A percentile compares a stretch with the other conserved stretches of the same genome.
Evolutionary conservation across 805 yeast genomes (phyloP).

Genomic region (Isabelozyma gotoi): DNA sequence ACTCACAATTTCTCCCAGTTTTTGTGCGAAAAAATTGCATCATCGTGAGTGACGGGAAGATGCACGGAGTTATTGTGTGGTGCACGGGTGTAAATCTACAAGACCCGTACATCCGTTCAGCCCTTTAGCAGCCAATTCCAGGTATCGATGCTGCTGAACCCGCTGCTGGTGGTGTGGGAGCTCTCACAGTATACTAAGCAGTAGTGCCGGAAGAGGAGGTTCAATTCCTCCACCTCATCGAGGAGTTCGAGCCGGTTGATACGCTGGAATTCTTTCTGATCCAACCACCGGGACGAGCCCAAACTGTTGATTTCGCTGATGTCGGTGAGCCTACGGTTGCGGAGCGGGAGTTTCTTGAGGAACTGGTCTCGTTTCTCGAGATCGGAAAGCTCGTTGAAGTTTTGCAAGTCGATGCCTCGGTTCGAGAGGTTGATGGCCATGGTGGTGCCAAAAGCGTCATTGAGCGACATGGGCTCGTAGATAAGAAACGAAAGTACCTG

Average conservation of each 20-base stretch:
- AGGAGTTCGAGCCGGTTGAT: conserved; percentile 59
- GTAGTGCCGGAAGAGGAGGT: conserved; percentile 62
- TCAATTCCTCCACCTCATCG: conserved; percentile 75
- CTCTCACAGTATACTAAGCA: conserved; percentile 38
- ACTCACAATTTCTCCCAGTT: not conserved
- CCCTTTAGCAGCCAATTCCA: conserved; percentile 10
- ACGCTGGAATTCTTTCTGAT: conserved; percentile 36
- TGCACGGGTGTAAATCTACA: not conserved
- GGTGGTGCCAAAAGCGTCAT: conserved; percentile 63
- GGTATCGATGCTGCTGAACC: conserved; percentile 7
- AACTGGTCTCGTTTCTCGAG: conserved; percentile 24
- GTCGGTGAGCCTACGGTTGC: conserved; percentile 39
- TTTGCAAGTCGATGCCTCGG: conserved; percentile 64
- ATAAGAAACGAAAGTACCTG: conserved; percentile 38
- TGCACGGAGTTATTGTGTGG: not conserved
- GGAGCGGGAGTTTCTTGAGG: conserved; percentile 21
- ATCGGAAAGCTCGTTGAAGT: conserved; percentile 53
- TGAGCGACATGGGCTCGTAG: conserved; percentile 71
- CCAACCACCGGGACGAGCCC: conserved; percentile 47
- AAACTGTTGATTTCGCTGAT: conserved; percentile 31
- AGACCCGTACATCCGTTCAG: not conserved
- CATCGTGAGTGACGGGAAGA: not conserved
- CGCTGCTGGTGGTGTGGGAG: not conserved
- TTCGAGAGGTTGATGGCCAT: conserved; percentile 61
- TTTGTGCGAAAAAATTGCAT: conserved; percentile 2